Evolutionary conservation across 2,329 filamentous ascomycete species (phyloP).

Genomic region (Penicillium sp.): DNA sequence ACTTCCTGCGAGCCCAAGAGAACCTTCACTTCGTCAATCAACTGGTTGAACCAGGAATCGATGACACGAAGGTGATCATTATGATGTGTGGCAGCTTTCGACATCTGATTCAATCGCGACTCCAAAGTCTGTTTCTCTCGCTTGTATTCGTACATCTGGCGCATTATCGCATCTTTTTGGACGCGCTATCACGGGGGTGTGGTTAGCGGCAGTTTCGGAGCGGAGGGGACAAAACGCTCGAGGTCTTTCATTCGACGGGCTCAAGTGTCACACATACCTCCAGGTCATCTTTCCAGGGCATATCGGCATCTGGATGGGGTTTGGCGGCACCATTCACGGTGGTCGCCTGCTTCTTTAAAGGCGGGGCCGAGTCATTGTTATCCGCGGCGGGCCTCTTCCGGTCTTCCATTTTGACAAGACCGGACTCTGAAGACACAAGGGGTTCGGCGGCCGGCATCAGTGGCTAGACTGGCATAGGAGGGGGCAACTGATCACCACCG

Average conservation of each 20-base stretch:
- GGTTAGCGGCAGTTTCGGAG: constrained; percentile 30
- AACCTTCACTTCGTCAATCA: constrained; percentile 49
- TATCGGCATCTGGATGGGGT: constrained; percentile 64
- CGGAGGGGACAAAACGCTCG: background rate
- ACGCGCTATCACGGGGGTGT: constrained; percentile 61
- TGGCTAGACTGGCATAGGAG: constrained; percentile 51
- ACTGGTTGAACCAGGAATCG: constrained; percentile 89
- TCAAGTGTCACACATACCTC: constrained; percentile 58
- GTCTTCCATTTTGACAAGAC: constrained; percentile 96
- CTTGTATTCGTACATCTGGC: constrained; percentile 98
- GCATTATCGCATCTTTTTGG: constrained; percentile 93
- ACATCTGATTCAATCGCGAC: constrained; percentile 73
- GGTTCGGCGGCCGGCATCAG: constrained; percentile 86
- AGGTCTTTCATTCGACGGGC: background rate
- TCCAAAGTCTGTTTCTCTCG: constrained; percentile 82
- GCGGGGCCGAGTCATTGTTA: constrained; percentile 79
- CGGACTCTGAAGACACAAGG: constrained; percentile 72
- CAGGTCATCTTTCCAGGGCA: constrained; percentile 68
- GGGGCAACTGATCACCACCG: constrained; percentile 33
- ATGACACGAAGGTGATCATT: constrained; percentile 90
- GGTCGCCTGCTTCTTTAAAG: constrained; percentile 82
- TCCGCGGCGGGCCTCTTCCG: constrained; percentile 91
- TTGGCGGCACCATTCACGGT: constrained; percentile 70
- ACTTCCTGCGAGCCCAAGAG: constrained; percentile 33
- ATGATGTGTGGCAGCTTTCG: constrained; percentile 75